Percentiles rank a stretch among this genome's conserved stretches.
Conservation (phyloP, 352 stramenopile genomes). For the Globisporangium radiosum region DNA sequence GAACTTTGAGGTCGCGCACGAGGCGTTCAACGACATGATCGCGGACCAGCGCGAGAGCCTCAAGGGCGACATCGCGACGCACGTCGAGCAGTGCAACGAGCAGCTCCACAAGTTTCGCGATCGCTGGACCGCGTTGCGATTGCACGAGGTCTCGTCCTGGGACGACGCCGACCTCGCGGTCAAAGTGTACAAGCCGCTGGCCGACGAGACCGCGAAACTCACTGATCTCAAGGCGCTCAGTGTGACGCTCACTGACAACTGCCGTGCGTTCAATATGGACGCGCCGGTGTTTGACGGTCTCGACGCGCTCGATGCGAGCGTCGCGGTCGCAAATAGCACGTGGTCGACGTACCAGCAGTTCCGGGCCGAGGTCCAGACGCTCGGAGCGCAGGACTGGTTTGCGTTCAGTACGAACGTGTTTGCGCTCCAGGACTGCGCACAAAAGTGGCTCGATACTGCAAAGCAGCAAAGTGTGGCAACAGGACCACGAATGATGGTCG, state of each 20-base stretch:
- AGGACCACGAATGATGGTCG: constrained; percentile 35
- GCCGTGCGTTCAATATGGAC: constrained; percentile 82
- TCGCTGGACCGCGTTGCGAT: constrained; percentile 84
- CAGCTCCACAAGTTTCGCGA: constrained; percentile 89
- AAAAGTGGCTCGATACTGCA: constrained; percentile 85
- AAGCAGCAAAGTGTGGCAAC: constrained; percentile 53
- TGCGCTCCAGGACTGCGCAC: constrained; percentile 86
- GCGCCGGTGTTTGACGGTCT: constrained; percentile 83
- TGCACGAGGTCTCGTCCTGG: constrained; percentile 79
- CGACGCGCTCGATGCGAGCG: constrained; percentile 62
- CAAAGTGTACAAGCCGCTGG: constrained; percentile 79
- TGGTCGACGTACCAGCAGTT: constrained; percentile 90
- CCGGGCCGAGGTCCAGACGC: constrained; percentile 52
- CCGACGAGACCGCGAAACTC: constrained; percentile 84
- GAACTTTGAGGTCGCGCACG: constrained; percentile 91
- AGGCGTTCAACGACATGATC: constrained; percentile 95
- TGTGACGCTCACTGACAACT: constrained; percentile 71
- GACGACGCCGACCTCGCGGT: constrained; percentile 44
- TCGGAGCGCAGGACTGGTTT: constrained; percentile 90
- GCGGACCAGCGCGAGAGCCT: constrained; percentile 90
- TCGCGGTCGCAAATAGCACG: constrained; percentile 54
- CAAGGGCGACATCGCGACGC: constrained; percentile 83
- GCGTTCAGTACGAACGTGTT: constrained; percentile 92
- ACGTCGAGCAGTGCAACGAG: constrained; percentile 86
- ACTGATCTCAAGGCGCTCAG: constrained; percentile 51